phyloP scores from a whole-genome alignment of 208 protist genomes.

The Wallacemonas rigidus region DNA sequence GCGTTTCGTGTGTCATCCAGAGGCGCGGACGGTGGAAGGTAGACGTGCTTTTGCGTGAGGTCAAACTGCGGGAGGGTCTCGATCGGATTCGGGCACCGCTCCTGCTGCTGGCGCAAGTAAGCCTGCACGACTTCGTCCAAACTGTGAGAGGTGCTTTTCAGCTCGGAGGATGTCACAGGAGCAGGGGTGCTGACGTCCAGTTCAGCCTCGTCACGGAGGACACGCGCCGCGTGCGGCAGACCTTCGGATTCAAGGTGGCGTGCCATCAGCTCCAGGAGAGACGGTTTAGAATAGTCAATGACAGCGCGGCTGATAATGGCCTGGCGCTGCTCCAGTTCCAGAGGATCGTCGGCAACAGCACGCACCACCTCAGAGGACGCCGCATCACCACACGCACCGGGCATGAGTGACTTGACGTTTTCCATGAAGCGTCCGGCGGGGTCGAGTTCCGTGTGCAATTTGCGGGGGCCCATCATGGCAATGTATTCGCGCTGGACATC shows the following conservation, averaged over 20 bases:
- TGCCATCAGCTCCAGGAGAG: slow-evolving; percentile 73
- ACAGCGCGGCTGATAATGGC: slow-evolving; percentile 70
- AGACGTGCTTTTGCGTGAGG: slow-evolving; percentile 79
- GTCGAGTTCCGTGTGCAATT: slow-evolving; percentile 67
- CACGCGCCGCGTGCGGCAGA: slow-evolving; percentile 41
- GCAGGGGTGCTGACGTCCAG: not conserved
- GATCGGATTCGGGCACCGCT: slow-evolving; percentile 79
- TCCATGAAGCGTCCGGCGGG: slow-evolving; percentile 83
- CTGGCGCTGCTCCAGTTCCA: slow-evolving; percentile 76
- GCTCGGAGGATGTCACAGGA: not conserved
- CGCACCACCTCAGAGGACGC: slow-evolving; percentile 42
- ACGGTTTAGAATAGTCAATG: slow-evolving; percentile 79
- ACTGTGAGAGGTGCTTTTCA: slow-evolving; percentile 17
- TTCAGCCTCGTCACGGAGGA: slow-evolving; percentile 52
- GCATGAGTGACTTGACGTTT: slow-evolving; percentile 74
- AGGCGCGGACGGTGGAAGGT: slow-evolving; percentile 53
- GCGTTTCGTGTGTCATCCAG: slow-evolving; percentile 68
- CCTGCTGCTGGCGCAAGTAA: slow-evolving; percentile 86
- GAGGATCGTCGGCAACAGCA: slow-evolving; percentile 38
- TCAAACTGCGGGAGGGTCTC: slow-evolving; percentile 89
- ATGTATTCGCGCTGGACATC: slow-evolving; percentile 84
- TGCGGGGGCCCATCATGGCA: slow-evolving; percentile 61
- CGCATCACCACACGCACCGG: slow-evolving; percentile 43
- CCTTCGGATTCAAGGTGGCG: slow-evolving; percentile 74
- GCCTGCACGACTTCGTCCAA: slow-evolving; percentile 69